These are phyloP conservation scores for Ophiostoma tasmaniense DNA, from an alignment of 2,329 filamentous ascomycete species.

Conservation along the genomic window DNA sequence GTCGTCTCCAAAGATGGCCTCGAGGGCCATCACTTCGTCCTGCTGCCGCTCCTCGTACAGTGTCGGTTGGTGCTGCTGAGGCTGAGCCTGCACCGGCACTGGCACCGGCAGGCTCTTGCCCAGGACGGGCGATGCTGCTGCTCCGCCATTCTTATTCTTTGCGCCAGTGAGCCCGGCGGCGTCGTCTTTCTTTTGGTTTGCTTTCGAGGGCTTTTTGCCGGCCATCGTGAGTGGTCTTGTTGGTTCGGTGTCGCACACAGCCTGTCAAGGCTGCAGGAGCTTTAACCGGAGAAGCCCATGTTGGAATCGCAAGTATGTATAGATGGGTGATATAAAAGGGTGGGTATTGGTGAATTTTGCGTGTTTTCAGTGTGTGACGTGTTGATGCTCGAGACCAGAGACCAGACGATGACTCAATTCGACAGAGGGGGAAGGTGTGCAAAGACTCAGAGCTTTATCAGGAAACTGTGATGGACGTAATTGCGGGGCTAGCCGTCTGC, in stretches of 20 bases:
- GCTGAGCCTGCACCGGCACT: neutral
- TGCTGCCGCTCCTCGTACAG: conserved; percentile 78
- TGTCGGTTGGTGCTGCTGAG: conserved; percentile 27
- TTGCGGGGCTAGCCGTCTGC: conserved; percentile 11
- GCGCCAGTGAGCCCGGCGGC: conserved; percentile 46
- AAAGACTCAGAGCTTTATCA: neutral
- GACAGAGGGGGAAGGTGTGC: neutral
- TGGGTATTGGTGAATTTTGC: neutral
- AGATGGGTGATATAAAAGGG: neutral
- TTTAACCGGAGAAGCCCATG: conserved; percentile 41
- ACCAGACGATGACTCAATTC: conserved; percentile 12
- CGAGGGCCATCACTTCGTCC: conserved; percentile 77
- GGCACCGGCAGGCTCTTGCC: neutral
- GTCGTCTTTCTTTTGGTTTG: conserved; percentile 29
- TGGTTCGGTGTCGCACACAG: conserved; percentile 38
- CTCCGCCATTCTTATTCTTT: conserved; percentile 25
- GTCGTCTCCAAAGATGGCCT: conserved; percentile 85
- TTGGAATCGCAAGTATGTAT: neutral
- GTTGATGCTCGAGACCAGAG: conserved; percentile 4
- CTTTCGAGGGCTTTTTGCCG: conserved; percentile 42
- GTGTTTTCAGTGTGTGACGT: conserved; percentile 9
- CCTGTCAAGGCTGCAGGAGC: conserved; percentile 39
- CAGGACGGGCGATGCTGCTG: neutral
- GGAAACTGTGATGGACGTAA: conserved; percentile 10
- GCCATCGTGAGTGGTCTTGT: conserved; percentile 37